phyloP scores from a whole-genome alignment of 768 basidiomycete species.

The Amanita subjunquillea region DNA sequence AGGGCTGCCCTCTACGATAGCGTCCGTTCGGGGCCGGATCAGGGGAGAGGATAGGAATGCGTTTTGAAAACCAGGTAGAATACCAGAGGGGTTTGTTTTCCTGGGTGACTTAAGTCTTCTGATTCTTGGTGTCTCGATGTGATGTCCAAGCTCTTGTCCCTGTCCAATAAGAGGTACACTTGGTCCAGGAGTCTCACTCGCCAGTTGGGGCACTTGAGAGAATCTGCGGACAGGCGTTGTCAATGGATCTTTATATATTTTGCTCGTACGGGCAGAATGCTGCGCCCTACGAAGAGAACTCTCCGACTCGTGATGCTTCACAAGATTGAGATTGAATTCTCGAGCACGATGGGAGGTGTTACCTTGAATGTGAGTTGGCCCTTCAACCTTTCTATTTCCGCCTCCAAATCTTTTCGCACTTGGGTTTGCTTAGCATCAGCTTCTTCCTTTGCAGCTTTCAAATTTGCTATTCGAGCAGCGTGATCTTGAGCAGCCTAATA shows the following conservation, averaged over 20 bases:
- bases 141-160: not conserved
- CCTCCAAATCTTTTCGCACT: conserved; percentile 52
- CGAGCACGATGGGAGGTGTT: conserved; percentile 6
- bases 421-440: conserved; percentile 44
- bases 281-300: conserved; percentile 41
- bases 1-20: conserved; percentile 10
- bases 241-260: conserved; percentile 15
- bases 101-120: conserved; percentile 14
- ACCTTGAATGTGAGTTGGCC: conserved; percentile 67
- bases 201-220: not conserved
- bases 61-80: conserved; percentile 46
- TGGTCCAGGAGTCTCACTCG: not conserved
- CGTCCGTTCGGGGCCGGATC: conserved; percentile 16
- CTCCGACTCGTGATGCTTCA: conserved; percentile 62
- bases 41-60: conserved; percentile 35
- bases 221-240: conserved; percentile 17
- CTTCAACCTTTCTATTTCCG: conserved; percentile 59
- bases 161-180: not conserved
- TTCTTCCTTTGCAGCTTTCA: conserved; percentile 52
- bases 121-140: not conserved
- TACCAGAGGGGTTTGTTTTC: conserved; percentile 19
- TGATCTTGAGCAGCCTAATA: conserved; percentile 49
- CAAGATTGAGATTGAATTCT: conserved; percentile 6
- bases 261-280: conserved; percentile 33
- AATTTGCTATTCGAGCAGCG: conserved; percentile 39